Conservation (phyloP, 257 asterid species). For the Dorcoceras hygrometricum region DNA sequence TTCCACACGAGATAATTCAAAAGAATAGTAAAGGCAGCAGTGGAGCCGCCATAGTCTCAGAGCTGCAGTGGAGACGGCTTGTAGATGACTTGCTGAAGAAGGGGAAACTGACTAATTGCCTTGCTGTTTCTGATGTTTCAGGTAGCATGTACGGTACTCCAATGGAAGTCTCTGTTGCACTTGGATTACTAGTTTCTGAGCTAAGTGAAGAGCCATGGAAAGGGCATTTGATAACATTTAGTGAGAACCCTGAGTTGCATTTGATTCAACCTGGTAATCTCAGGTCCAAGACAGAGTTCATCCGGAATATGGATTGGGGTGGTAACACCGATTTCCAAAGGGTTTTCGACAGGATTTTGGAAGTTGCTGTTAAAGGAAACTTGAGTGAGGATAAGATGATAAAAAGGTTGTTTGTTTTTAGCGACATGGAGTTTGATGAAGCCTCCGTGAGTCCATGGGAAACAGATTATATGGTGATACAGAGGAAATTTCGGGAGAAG, state of each 20-base stretch:
- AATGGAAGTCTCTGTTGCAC: constrained; percentile 54
- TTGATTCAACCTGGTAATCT: constrained; percentile 35
- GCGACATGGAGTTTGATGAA: constrained; percentile 57
- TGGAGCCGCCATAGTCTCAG: constrained; percentile 39
- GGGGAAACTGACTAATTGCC: constrained; percentile 49
- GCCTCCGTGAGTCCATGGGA: constrained; percentile 47
- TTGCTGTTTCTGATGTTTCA: constrained; percentile 56
- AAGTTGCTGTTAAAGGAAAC: constrained; percentile 36
- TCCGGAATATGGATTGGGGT: constrained; percentile 42
- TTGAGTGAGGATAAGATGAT: constrained; percentile 41
- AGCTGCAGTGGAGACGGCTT: constrained; percentile 61
- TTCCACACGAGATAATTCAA: constrained; percentile 55
- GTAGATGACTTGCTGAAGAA: constrained; percentile 45
- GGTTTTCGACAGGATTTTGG: constrained; percentile 43
- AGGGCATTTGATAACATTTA: constrained; percentile 53
- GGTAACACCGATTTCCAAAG: constrained; percentile 43
- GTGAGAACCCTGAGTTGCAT: constrained; percentile 39
- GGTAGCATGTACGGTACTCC: constrained; percentile 49
- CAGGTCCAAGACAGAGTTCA: constrained; percentile 32
- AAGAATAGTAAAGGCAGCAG: constrained; percentile 24
- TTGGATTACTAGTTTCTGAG: constrained; percentile 51
- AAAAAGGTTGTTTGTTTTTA: constrained; percentile 48
- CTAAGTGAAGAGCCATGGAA: constrained; percentile 63
- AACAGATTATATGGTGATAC: constrained; percentile 49
- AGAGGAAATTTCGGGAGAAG: constrained; percentile 45